A percentile compares a stretch with the other conserved stretches of the same genome.
phyloP scores from a whole-genome alignment of 345 rosid species.

The Nasturtium officinale region DNA sequence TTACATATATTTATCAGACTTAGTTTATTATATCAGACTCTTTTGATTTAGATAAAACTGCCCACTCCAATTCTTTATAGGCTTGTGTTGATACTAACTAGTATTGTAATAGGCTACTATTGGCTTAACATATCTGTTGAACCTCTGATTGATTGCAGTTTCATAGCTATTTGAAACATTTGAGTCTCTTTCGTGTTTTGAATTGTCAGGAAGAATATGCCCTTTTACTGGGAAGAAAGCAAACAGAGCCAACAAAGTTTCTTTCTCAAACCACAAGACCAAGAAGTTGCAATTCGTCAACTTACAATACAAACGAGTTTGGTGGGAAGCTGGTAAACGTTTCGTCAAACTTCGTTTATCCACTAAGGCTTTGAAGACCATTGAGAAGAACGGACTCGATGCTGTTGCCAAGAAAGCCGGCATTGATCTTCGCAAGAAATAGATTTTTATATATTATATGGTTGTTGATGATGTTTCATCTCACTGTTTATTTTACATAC shows the following conservation, averaged over 20 bases:
- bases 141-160: too few relatives aligned
- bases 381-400: conserved; percentile 91
- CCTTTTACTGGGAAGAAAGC: conserved; percentile 95
- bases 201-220: conserved; percentile 75
- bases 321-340: conserved; percentile 99
- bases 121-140: too few relatives aligned
- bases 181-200: neutral
- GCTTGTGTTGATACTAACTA: too few relatives aligned
- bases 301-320: conserved; percentile 82
- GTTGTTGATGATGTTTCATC: neutral
- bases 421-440: conserved; percentile 74
- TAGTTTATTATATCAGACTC: too few relatives aligned
- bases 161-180: neutral
- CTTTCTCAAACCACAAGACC: conserved; percentile 98
- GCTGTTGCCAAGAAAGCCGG: conserved; percentile 99
- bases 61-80: too few relatives aligned
- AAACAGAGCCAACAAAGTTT: conserved; percentile 85
- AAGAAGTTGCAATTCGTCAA: conserved; percentile 89
- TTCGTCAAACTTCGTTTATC: conserved; percentile 80
- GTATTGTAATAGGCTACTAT: too few relatives aligned
- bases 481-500: conserved; percentile 10
- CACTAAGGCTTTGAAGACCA: conserved; percentile 86
- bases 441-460: neutral
- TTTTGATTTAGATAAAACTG: too few relatives aligned
- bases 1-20: too few relatives aligned